Conservation (phyloP, 164 flowering plant species). For the Santalum album region DNA sequence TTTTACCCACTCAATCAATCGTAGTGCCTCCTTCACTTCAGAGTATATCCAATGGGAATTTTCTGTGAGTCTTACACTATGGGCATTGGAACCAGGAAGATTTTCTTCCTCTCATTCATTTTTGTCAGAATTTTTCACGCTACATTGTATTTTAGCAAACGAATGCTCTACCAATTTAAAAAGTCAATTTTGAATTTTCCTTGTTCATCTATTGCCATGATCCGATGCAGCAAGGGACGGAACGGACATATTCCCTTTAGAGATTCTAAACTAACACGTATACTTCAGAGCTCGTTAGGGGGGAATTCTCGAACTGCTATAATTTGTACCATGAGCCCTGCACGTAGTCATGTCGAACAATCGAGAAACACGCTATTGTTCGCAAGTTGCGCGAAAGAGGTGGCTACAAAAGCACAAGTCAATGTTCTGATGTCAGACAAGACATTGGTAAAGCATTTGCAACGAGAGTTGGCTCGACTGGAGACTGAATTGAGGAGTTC, state of each 20-base stretch:
- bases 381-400: constrained; percentile 93
- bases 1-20: no score
- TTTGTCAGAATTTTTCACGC: no score
- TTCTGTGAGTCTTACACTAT: no score
- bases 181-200: neutral
- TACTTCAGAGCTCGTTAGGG: constrained; percentile 79
- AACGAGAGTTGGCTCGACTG: constrained; percentile 66
- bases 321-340: constrained; percentile 94
- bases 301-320: constrained; percentile 96
- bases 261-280: constrained; percentile 94
- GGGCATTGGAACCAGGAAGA: no score
- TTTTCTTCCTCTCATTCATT: no score
- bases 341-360: constrained; percentile 79
- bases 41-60: no score
- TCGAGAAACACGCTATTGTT: constrained; percentile 89
- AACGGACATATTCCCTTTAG: constrained; percentile 79
- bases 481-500: constrained; percentile 54
- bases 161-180: neutral
- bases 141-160: no score
- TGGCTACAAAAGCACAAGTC: constrained; percentile 70
- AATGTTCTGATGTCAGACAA: constrained; percentile 89
- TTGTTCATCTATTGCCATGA: neutral
- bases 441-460: constrained; percentile 80
- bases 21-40: no score
- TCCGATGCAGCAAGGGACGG: constrained; percentile 69